Conservation (phyloP, 352 stramenopile genomes). For the Pythium folliculosum region DNA sequence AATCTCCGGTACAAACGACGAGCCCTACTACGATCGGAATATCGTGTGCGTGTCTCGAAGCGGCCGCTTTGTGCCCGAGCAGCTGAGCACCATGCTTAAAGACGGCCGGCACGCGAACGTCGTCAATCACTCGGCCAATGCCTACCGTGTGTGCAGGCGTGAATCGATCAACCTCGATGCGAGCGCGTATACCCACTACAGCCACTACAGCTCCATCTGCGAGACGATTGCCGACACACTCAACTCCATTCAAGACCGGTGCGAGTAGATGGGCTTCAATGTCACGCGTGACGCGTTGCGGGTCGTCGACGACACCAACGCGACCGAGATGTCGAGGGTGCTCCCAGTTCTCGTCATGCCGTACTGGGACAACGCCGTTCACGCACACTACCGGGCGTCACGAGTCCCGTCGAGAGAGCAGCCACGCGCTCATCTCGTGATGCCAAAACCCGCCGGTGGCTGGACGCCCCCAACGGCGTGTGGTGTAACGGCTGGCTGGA, state of each 20-base stretch:
- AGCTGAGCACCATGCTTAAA: constrained; percentile 30
- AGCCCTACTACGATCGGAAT: constrained; percentile 43
- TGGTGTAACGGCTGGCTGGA: constrained; percentile 43
- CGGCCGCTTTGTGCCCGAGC: constrained; percentile 31
- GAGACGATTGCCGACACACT: constrained; percentile 20
- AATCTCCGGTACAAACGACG: constrained; percentile 41
- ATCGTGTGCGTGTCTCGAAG: constrained; percentile 38
- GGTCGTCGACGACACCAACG: constrained; percentile 25
- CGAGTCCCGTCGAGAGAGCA: neutral
- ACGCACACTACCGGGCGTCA: constrained; percentile 1
- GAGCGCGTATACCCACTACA: constrained; percentile 10
- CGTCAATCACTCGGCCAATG: constrained; percentile 25
- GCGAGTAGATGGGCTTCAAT: constrained; percentile 31
- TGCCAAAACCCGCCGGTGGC: constrained; percentile 26
- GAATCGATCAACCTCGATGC: constrained; percentile 4
- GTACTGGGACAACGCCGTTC: constrained; percentile 33
- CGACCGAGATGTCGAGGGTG: constrained; percentile 13
- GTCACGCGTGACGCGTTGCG: constrained; percentile 26
- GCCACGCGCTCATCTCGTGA: neutral
- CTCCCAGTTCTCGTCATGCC: constrained; percentile 39
- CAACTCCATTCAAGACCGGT: constrained; percentile 22
- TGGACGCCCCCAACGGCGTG: constrained; percentile 21
- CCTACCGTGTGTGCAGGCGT: constrained; percentile 32
- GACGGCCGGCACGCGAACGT: constrained; percentile 8
- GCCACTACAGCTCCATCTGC: constrained; percentile 25